A percentile compares a stretch with the other conserved stretches of the same genome.
These are phyloP conservation scores for Ophiostoma novo-ulmi DNA, from an alignment of 2,329 filamentous ascomycete genomes.

Conservation along the genomic window DNA sequence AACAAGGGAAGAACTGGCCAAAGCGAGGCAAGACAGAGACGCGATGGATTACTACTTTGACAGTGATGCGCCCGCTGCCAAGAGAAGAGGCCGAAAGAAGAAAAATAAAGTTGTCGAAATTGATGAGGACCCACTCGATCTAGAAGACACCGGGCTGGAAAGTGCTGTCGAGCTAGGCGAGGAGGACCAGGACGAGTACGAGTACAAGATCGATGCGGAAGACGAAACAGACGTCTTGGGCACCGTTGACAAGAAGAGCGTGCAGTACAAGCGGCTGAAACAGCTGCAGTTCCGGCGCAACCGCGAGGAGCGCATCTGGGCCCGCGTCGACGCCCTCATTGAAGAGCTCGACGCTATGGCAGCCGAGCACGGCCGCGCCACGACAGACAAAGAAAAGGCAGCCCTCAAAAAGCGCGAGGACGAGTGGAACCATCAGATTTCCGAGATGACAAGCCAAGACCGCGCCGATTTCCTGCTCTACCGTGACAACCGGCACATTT, in stretches of 20 bases:
- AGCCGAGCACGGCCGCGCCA: neutral
- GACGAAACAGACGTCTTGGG: neutral
- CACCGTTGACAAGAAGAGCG: neutral
- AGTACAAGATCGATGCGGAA: neutral
- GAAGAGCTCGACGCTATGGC: neutral
- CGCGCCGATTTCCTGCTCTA: slow-evolving; percentile 30
- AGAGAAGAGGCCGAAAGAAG: neutral
- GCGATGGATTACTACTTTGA: neutral
- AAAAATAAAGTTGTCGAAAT: neutral
- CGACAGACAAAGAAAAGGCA: neutral
- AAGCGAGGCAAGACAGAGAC: neutral
- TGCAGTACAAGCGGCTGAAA: neutral
- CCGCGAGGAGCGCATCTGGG: slow-evolving; percentile 2
- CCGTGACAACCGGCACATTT: slow-evolving; percentile 52
- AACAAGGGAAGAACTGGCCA: neutral
- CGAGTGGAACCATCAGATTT: slow-evolving; percentile 22
- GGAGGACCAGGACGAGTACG: neutral
- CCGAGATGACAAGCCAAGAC: slow-evolving; percentile 23
- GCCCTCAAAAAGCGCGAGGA: slow-evolving; percentile 1
- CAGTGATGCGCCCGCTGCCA: neutral
- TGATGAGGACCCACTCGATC: neutral
- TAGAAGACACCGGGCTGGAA: neutral
- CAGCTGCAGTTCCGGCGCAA: slow-evolving; percentile 16
- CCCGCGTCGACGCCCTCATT: neutral
- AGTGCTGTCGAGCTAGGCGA: neutral